Conservation (phyloP, 345 rosid species). For the Kernera saxatilis region DNA sequence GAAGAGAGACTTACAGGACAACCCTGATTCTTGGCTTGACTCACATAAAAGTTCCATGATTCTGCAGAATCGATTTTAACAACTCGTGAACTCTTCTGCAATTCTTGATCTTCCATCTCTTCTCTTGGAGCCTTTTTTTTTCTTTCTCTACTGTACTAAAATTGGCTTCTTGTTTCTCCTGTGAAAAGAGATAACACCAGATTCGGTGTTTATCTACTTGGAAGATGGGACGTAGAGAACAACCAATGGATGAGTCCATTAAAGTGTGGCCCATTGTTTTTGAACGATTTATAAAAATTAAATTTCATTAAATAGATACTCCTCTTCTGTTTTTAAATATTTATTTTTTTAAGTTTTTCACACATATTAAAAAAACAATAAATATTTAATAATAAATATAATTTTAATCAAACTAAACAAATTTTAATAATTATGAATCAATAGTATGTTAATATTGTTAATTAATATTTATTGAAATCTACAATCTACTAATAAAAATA, state of each 20-base stretch:
- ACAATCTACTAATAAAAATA: no score
- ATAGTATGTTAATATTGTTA: no score
- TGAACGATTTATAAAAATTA: background rate
- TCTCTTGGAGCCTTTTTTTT: constrained; percentile 33
- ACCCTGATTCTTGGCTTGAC: constrained; percentile 54
- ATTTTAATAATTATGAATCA: no score
- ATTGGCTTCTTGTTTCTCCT: background rate
- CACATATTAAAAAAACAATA: no score
- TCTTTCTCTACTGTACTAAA: background rate
- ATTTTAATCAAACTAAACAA: no score
- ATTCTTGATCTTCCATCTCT: constrained; percentile 41
- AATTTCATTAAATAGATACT: background rate
- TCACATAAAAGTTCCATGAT: constrained; percentile 60
- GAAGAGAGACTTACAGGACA: constrained; percentile 52
- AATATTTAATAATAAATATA: no score
- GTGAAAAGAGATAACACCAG: background rate
- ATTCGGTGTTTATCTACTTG: constrained; percentile 14
- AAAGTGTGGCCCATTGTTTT: constrained; percentile 1
- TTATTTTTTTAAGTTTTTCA: no score
- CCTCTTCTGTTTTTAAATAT: no score
- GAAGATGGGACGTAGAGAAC: background rate
- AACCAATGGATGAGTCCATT: background rate
- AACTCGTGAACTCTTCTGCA: constrained; percentile 47
- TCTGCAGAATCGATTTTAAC: constrained; percentile 54
- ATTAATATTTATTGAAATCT: no score